Base-by-base conservation (phyloP, 257 asterid genomes). In the Oldenlandia corymbosa region DNA sequence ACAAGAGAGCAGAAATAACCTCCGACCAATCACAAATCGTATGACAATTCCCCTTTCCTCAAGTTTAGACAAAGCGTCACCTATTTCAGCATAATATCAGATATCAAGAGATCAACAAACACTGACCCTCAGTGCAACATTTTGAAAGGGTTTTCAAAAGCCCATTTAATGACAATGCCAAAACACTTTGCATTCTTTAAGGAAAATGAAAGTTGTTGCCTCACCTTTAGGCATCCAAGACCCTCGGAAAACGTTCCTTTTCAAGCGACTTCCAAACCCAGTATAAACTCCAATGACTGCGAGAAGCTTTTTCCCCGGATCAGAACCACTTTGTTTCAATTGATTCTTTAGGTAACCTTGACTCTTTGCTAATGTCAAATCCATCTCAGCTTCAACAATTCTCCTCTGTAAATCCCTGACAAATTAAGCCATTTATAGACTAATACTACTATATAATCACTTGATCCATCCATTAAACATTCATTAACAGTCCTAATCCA, bases 221-320 rank as follows among this genome's bases (percentile, higher is more conserved):
- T 67, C 58, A 91, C 97, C 96, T 78, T 77, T 78, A 46, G 89
- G 83, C 90, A 85, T 78, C 97, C 88, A 85, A 66, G 95, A 81
- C 16, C 91, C 95, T 74, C 97, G 84, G 62, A 84, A 81, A 71
- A 59, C 32, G 69, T 84, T 88, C 60, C 98, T 84, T 36, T 86
- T 83, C 81, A 83, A 67, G 37, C 83, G 86, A 67, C 91, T 83
- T 62, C 96, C 96, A 70, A 88, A 91, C 64, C 91, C 90, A 30
- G 94, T 88, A 85, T 84, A 91, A 68, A 91, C 82, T 72, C 96
- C 98, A 62, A 88, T 83, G 37, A 91, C 91, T 76, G 94, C 96
- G 47, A 86, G 86, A 80, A 84, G 68, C 68, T 80, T 87, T 67
- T 78, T 85, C 68, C 80, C 66, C 16, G 94, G 75, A 62, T 83